Evolutionary conservation across 768 basidiomycete genomes (phyloP), one percentile per base, ranked within the genome.

Genomic region (Mycena maculata): DNA sequence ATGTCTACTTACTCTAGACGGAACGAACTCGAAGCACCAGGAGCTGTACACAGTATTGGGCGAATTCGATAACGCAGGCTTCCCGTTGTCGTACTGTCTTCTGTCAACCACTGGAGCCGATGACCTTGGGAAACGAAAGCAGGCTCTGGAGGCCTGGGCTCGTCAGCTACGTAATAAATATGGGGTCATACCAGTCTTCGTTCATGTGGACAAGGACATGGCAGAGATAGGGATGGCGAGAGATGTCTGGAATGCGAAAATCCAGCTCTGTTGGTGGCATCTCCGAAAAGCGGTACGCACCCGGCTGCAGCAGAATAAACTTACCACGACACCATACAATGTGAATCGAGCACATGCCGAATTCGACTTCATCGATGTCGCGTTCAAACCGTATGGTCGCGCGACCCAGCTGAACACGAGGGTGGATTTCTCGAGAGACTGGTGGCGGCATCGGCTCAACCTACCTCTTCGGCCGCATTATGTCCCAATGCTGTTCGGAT

Each of bases 11-110:
- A 54, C 25, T 38, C 16, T 42, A 55, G 54, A 55, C 25, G 54
- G 54, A 7, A 75, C 74, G 50, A 75, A 73, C 41, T 68, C 66
- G 10, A 71, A 70, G 54, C 70, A 75, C 56, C 73, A 74, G 12
- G 72, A 75, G 60, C 63, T 75, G 10, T 75, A 75, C 55, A 67
- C 65, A 31, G 59, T 75, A 15, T 45, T 75, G 31, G 71, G 33
- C 4, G 73, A 74, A 52, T 54, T 68, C 60, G 70, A 75, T 55
- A 74, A 74, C 48, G 58, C 73, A 25, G 73, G 73, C 22, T 75
- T 72, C 52, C 74, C 69, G 41, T 33, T 74, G 45, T 50, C 68
- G 31, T 75, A 75, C 44, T 74, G 73, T 44, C 64, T 75, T 25
- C 49, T 72, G 13, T 75, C 72, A 4, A 75, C 72, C 12, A 65